Evolutionary conservation across 2,329 filamentous ascomycete genomes (phyloP).

Genomic region (Colletotrichum magnum): DNA sequence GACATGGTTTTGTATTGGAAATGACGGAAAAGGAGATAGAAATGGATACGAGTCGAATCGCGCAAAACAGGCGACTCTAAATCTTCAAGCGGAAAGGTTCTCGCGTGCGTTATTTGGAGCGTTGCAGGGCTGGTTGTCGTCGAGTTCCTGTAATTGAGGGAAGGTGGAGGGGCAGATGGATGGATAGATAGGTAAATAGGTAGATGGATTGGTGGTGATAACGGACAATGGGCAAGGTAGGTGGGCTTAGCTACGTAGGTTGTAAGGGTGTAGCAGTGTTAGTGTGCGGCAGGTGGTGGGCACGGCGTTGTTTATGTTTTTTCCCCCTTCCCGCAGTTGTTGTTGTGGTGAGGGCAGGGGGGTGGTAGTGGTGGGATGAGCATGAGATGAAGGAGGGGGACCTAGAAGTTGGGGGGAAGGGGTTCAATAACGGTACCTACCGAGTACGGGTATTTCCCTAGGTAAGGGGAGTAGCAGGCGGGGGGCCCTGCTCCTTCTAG

Average conservation of each 20-base stretch:
- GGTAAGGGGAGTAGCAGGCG: no score
- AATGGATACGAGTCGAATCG: slow-evolving; percentile 35
- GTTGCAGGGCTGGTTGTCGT: slow-evolving; percentile 22
- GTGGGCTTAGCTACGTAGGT: slow-evolving; percentile 35
- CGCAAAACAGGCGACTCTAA: slow-evolving; percentile 29
- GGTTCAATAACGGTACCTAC: slow-evolving; percentile 8
- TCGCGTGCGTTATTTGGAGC: slow-evolving; percentile 11
- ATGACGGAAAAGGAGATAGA: slow-evolving; percentile 13
- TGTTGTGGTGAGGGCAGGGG: slow-evolving; percentile 27
- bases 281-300: slow-evolving; percentile 34
- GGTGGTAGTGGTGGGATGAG: slow-evolving; percentile 12
- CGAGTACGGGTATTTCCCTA: no score
- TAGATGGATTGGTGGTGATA: slow-evolving; percentile 33
- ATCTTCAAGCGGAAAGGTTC: not conserved
- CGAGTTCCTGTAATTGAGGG: slow-evolving; percentile 16
- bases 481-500: no score
- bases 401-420: not conserved
- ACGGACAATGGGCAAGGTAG: slow-evolving; percentile 28
- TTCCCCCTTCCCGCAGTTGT: slow-evolving; percentile 30
- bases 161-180: slow-evolving; percentile 37
- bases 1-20: slow-evolving; percentile 64
- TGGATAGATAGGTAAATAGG: slow-evolving; percentile 15
- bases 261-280: slow-evolving; percentile 28
- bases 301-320: slow-evolving; percentile 54
- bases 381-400: slow-evolving; percentile 25